phyloP scores from a whole-genome alignment of 2,329 filamentous ascomycete species.

The Sarocladium strictum region DNA sequence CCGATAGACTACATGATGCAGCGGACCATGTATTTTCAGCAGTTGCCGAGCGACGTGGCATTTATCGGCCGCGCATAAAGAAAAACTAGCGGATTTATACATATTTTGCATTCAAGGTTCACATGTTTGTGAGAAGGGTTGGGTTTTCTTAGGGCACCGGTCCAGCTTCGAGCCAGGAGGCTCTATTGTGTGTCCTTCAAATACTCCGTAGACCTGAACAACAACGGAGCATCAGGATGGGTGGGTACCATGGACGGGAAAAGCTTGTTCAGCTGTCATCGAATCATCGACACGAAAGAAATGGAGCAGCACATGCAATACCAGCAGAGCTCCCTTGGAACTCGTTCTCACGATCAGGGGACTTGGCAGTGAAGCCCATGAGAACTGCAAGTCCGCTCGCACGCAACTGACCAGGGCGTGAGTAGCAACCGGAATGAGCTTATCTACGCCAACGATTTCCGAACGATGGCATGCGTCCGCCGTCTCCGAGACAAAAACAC shows the following conservation, averaged over 20 bases:
- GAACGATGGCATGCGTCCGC: not conserved
- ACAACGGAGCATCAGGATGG: not conserved
- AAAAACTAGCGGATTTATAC: too few species aligned
- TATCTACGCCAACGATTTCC: not conserved
- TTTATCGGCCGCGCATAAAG: too few species aligned
- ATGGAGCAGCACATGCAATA: too few species aligned
- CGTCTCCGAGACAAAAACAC: not conserved
- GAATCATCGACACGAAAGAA: not conserved
- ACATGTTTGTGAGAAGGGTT: not conserved
- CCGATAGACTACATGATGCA: not conserved
- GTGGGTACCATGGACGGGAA: not conserved
- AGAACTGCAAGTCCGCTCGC: too few species aligned
- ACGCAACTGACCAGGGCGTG: too few species aligned
- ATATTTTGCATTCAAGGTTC: too few species aligned
- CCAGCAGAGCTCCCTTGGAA: not conserved
- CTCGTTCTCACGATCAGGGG: not conserved
- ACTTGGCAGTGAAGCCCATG: too few species aligned
- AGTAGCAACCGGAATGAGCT: slow-evolving; percentile 1
- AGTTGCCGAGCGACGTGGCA: too few species aligned
- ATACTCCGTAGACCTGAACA: too few species aligned
- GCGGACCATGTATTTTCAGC: not conserved
- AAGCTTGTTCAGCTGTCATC: not conserved
- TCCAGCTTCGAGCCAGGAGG: too few species aligned
- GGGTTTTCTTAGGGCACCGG: too few species aligned
- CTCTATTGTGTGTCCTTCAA: too few species aligned